A percentile compares a stretch with the other conserved stretches of the same genome.
Evolutionary conservation across 2,329 filamentous ascomycete genomes (phyloP).

Genomic region (Madurella mycetomatis): DNA sequence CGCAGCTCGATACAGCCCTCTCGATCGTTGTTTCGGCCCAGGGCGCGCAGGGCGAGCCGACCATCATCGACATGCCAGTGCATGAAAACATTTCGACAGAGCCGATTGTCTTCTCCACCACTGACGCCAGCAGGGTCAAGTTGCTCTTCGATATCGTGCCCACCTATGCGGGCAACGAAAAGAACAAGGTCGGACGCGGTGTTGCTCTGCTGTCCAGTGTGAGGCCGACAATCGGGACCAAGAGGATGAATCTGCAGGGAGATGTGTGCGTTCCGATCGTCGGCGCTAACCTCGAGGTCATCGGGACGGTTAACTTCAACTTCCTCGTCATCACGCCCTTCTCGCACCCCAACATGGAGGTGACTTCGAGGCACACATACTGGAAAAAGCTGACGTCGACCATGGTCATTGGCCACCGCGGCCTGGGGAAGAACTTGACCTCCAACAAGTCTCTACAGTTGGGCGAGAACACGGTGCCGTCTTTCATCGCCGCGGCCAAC

Average conservation of each 20-base stretch:
- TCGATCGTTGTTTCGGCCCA: slow-evolving; percentile 86
- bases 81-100: slow-evolving; percentile 93
- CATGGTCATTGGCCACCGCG: slow-evolving; percentile 70
- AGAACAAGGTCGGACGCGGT: slow-evolving; percentile 82
- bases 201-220: slow-evolving; percentile 85
- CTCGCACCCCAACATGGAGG: slow-evolving; percentile 85
- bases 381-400: slow-evolving; percentile 91
- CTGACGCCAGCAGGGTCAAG: slow-evolving; percentile 75
- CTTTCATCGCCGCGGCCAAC: slow-evolving; percentile 94
- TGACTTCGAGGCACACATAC: slow-evolving; percentile 87
- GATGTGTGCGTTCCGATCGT: slow-evolving; percentile 91
- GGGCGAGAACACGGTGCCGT: slow-evolving; percentile 92
- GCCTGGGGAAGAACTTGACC: slow-evolving; percentile 84
- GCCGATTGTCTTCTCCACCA: slow-evolving; percentile 82
- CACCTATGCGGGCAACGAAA: slow-evolving; percentile 86
- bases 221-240: slow-evolving; percentile 74
- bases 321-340: slow-evolving; percentile 95
- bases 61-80: slow-evolving; percentile 85
- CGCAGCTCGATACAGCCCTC: slow-evolving; percentile 88
- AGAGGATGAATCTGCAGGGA: slow-evolving; percentile 87
- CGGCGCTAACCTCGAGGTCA: slow-evolving; percentile 78
- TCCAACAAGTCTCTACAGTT: slow-evolving; percentile 84
- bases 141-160: slow-evolving; percentile 92
- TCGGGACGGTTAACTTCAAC: slow-evolving; percentile 94
- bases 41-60: slow-evolving; percentile 80